Evolutionary conservation across 2,329 filamentous ascomycete species (phyloP).

Genomic region (Scorias spongiosa): DNA sequence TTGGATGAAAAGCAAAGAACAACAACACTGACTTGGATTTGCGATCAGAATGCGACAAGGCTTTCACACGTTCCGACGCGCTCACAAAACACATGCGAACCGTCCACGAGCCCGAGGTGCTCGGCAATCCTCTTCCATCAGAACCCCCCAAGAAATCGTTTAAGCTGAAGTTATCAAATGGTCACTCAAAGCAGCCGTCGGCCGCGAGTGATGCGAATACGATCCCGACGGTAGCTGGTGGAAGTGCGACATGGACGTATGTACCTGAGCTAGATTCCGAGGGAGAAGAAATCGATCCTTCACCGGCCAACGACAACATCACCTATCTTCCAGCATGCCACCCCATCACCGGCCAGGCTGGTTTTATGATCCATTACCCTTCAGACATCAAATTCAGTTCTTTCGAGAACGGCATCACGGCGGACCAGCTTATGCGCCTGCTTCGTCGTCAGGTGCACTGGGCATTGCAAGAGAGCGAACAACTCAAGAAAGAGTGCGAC

Average conservation of each 20-base stretch:
- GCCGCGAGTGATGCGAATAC: constrained; percentile 11
- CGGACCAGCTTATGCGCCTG: constrained; percentile 51
- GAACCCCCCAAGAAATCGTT: constrained; percentile 23
- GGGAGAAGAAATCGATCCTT: constrained; percentile 17
- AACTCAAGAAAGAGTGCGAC: constrained; percentile 49
- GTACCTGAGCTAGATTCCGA: constrained; percentile 3
- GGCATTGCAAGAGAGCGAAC: constrained; percentile 52
- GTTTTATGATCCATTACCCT: constrained; percentile 36
- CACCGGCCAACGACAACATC: constrained; percentile 37
- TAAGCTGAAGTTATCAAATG: constrained; percentile 27
- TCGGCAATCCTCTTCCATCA: constrained; percentile 34
- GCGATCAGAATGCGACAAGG: constrained; percentile 75
- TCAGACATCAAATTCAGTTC: constrained; percentile 45
- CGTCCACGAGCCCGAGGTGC: constrained; percentile 89
- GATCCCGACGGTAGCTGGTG: background rate
- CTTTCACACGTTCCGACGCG: constrained; percentile 90
- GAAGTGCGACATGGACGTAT: background rate
- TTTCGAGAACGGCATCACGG: constrained; percentile 49
- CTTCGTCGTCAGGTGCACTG: constrained; percentile 53
- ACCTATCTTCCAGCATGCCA: constrained; percentile 44
- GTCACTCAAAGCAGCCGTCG: constrained; percentile 11
- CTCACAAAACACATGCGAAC: constrained; percentile 97
- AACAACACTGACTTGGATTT: constrained; percentile 4
- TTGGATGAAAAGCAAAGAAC: background rate
- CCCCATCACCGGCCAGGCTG: constrained; percentile 39